Base-by-base conservation (phyloP, 2,329 filamentous ascomycete genomes). In the Dendryphion nanum region DNA sequence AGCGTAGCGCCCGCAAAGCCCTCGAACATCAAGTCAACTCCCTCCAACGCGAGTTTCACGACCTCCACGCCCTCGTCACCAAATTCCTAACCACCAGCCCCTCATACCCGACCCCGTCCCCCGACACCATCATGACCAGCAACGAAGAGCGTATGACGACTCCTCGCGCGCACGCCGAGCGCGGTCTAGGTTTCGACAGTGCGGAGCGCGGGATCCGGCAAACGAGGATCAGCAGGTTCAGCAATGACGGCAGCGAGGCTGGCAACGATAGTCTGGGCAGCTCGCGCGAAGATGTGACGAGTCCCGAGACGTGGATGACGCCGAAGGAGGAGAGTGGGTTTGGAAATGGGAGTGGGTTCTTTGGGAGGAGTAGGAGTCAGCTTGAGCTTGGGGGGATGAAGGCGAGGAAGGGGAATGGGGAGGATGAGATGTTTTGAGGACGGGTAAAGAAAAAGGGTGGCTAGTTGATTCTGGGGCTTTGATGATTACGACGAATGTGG, bases 291-390 rank as follows among this genome's bases (percentile, higher is more conserved):
- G 53, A 60, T 6, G 29, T 55, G 1, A 40, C 44, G 6, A 62
- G 55, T 35, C 59, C 58, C 2, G 62, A 66, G 16, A 51, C 49
- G 2, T 66, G 59, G 59, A 57, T 56, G 4, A 66, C 62, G 42
- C 62, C 62, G 1, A 62, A 57, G 63, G 47, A 77, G 64, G 39
- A 57, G 43, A 50, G 38, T 8, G 51, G 48, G 16, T 32, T 40
- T 15, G 42, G 37, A 1, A 55, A 50, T 41, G 59, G 51, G 0
- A 55, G 49, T 41, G 58, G 50, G 0, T 61, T 61, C 18, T 57
- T 61, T 29, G 18, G 13, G 5, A 28, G 33, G 30, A 38, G 35
- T 5, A 40, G 38, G 37, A 19, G n/a, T n/a, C 14, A 15, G 10
- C 12, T 14, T 16, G 15, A 30, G 8, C 10, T 30, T 14, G 23